A percentile compares a stretch with the other conserved stretches of the same genome.
These are phyloP conservation scores for Saccharomycodes ludwigii DNA, from an alignment of 805 yeast genomes.

Conservation along the genomic window DNA sequence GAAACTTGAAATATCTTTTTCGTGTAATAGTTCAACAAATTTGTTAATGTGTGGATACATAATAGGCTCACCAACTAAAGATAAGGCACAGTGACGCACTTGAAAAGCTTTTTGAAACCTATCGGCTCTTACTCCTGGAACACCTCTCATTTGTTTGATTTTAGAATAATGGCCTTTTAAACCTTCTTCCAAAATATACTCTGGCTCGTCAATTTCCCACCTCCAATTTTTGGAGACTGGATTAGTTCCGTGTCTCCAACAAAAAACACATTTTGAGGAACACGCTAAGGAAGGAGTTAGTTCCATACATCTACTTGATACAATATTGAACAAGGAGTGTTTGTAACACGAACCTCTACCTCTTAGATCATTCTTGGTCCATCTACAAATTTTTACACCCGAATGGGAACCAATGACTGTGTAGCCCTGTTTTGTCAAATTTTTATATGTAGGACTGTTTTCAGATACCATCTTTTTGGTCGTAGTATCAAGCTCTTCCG, in stretches of 20 bases:
- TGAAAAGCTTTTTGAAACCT: conserved; percentile 84
- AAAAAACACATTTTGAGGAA: conserved; percentile 89
- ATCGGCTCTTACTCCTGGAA: conserved; percentile 85
- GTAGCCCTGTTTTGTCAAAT: conserved; percentile 86
- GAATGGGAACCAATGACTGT: conserved; percentile 89
- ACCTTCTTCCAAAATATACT: conserved; percentile 73
- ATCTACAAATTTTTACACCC: conserved; percentile 88
- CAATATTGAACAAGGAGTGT: conserved; percentile 83
- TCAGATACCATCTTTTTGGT: conserved; percentile 80
- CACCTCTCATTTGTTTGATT: conserved; percentile 90
- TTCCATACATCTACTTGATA: conserved; percentile 89
- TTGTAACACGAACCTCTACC: conserved; percentile 94
- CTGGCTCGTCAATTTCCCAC: conserved; percentile 91
- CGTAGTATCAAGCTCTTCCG: conserved; percentile 15
- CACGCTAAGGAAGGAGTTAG: conserved; percentile 90
- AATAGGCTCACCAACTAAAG: conserved; percentile 90
- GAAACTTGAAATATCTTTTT: conserved; percentile 68
- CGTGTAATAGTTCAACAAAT: conserved; percentile 71
- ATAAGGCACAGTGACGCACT: conserved; percentile 83
- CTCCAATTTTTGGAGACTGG: conserved; percentile 96
- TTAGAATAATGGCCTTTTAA: conserved; percentile 80
- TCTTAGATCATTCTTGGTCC: conserved; percentile 91
- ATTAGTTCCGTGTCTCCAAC: conserved; percentile 96
- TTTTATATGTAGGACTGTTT: conserved; percentile 77
- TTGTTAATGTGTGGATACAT: conserved; percentile 85